Percentiles rank a stretch among this genome's conserved stretches.
Conservation (phyloP, 192 early-diverging fungal genomes). For the Umbelopsis isabellina region DNA sequence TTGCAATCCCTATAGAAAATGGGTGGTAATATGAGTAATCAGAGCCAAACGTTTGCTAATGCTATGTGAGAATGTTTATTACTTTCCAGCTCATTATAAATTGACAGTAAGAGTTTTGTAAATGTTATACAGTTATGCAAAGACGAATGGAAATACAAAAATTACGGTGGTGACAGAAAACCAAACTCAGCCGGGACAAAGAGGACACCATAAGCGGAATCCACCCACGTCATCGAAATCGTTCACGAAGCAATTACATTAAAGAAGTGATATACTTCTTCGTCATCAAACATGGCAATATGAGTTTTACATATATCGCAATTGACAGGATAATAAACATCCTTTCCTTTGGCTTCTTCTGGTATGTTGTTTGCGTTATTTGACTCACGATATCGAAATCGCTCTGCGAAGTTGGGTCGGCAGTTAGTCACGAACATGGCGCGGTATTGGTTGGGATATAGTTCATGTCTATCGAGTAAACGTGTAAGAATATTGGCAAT, state of each 20-base stretch:
- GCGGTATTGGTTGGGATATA: conserved; percentile 62
- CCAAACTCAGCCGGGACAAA: conserved; percentile 13
- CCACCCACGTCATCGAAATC: background rate
- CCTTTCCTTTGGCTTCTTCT: conserved; percentile 6
- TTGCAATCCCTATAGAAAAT: conserved; percentile 34
- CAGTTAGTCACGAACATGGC: conserved; percentile 75
- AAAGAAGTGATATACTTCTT: conserved; percentile 75
- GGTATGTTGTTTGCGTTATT: conserved; percentile 14
- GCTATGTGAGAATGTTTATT: background rate
- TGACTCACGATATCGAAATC: conserved; percentile 40
- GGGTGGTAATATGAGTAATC: background rate
- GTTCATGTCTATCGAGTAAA: conserved; percentile 49
- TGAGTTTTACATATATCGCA: conserved; percentile 64
- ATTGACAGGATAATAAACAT: conserved; percentile 54
- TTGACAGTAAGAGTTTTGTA: background rate
- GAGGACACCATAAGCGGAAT: conserved; percentile 2
- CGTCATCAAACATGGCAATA: conserved; percentile 64
- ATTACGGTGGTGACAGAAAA: background rate
- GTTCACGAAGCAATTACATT: conserved; percentile 55
- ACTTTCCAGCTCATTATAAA: conserved; percentile 15
- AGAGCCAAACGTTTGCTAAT: background rate
- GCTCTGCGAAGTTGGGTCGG: conserved; percentile 45
- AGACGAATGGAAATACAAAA: background rate
- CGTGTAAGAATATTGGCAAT: background rate
- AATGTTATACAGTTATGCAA: background rate